Percentiles rank a stretch among this genome's conserved stretches.
phyloP scores from a whole-genome alignment of 2,329 filamentous ascomycete species.

The Neophaeococcomyces aloes region DNA sequence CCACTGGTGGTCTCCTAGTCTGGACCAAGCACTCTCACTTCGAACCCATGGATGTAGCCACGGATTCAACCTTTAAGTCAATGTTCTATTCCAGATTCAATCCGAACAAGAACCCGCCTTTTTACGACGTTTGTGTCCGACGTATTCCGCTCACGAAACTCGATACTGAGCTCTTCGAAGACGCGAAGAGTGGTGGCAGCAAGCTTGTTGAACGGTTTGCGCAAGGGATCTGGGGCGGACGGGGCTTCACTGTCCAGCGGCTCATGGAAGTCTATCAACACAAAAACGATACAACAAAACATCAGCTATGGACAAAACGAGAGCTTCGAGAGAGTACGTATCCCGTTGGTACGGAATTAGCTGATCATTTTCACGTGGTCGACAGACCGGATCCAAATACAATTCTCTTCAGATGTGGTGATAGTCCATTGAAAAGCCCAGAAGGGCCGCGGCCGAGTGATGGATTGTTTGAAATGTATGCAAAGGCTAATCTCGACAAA shows the following conservation, averaged over 20 bases:
- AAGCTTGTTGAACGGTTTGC: slow-evolving; percentile 56
- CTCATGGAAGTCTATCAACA: slow-evolving; percentile 16
- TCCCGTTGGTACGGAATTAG: slow-evolving; percentile 52
- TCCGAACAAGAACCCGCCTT: slow-evolving; percentile 50
- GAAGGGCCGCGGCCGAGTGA: slow-evolving; percentile 48
- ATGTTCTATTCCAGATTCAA: slow-evolving; percentile 51
- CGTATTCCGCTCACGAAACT: slow-evolving; percentile 54
- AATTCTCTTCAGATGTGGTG: slow-evolving; percentile 57
- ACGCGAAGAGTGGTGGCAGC: slow-evolving; percentile 40
- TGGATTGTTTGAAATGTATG: slow-evolving; percentile 56
- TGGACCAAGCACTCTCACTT: slow-evolving; percentile 46
- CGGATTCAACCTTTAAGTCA: slow-evolving; percentile 52
- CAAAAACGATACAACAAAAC: slow-evolving; percentile 24
- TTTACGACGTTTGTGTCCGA: slow-evolving; percentile 55
- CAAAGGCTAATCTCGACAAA: slow-evolving; percentile 47
- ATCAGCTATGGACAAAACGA: slow-evolving; percentile 51
- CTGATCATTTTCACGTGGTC: slow-evolving; percentile 63
- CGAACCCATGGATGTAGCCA: slow-evolving; percentile 43
- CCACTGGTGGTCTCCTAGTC: slow-evolving; percentile 42
- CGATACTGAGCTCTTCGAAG: slow-evolving; percentile 49
- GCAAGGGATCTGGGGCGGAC: slow-evolving; percentile 55
- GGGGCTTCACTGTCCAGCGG: slow-evolving; percentile 38
- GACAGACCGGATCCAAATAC: slow-evolving; percentile 47
- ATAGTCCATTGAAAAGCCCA: slow-evolving; percentile 45
- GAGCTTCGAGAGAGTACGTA: slow-evolving; percentile 49